A percentile compares a stretch with the other conserved stretches of the same genome.
phyloP scores from a whole-genome alignment of 345 rosid species.

The Eucalyptus rudis region DNA sequence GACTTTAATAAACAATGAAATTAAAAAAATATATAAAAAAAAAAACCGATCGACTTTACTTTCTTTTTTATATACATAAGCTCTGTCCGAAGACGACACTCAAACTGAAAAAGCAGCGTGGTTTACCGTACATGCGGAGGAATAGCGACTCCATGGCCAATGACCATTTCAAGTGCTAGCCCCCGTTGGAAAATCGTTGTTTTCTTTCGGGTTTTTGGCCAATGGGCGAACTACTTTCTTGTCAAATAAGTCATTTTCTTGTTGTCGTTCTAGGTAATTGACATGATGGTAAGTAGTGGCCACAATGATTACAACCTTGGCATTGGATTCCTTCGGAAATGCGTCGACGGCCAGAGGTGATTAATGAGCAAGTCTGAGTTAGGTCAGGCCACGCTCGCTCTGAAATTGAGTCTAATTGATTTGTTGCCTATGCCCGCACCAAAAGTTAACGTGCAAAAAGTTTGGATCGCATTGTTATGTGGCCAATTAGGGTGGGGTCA shows the following conservation, averaged over 20 bases:
- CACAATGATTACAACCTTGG: background rate
- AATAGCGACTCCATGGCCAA: background rate
- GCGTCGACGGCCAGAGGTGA: background rate
- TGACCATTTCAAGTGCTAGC: background rate
- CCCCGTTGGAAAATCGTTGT: background rate
- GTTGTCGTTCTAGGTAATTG: background rate
- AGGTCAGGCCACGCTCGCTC: background rate
- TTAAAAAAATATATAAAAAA: accelerated
- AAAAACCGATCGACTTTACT: background rate
- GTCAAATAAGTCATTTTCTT: background rate
- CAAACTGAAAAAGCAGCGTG: background rate
- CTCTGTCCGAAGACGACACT: background rate
- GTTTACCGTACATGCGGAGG: background rate
- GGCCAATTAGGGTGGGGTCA: too few species aligned
- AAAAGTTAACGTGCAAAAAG: background rate
- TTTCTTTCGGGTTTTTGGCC: background rate
- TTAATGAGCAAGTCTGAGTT: background rate
- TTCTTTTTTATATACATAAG: background rate
- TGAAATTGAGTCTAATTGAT: background rate
- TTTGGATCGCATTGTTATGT: background rate
- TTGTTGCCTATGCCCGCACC: background rate
- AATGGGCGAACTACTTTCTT: background rate
- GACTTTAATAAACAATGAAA: background rate
- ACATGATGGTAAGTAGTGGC: background rate
- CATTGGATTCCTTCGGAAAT: background rate